Evolutionary conservation across 495 filamentous ascomycete genomes (phyloP).

Genomic region (Penicillium soppii): DNA sequence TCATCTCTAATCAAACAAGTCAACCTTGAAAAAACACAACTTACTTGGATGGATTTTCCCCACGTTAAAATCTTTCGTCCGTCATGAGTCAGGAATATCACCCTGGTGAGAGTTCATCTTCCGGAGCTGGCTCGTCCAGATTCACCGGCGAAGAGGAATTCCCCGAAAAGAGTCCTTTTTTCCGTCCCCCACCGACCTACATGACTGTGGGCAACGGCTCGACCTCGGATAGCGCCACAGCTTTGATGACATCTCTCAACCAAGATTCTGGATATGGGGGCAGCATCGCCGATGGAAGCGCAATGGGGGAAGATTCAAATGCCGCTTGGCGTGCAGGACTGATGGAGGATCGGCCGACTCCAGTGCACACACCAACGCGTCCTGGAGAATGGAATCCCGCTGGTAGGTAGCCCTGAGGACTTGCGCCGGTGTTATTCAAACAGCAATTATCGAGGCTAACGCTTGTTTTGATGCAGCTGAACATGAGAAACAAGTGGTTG

Average conservation of each 20-base stretch:
- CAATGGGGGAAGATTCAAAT: constrained; percentile 44
- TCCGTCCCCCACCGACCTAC: constrained; percentile 58
- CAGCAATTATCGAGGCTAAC: neutral
- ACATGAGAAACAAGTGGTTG: constrained; percentile 58
- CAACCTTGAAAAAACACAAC: constrained; percentile 4
- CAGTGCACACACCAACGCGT: constrained; percentile 53
- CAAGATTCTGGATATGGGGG: constrained; percentile 91
- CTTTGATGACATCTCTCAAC: constrained; percentile 69
- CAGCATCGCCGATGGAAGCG: constrained; percentile 58
- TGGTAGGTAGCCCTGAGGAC: constrained; percentile 20
- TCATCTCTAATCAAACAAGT: constrained; percentile 20
- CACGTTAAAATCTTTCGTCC: constrained; percentile 8
- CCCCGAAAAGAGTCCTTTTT: constrained; percentile 29
- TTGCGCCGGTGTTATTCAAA: neutral
- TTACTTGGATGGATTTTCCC: constrained; percentile 17
- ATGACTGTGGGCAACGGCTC: constrained; percentile 86
- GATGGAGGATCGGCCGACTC: constrained; percentile 66
- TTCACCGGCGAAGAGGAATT: constrained; percentile 28
- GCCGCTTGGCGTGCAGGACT: constrained; percentile 57
- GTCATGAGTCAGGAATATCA: constrained; percentile 77
- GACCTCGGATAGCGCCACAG: constrained; percentile 69
- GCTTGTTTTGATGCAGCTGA: constrained; percentile 39
- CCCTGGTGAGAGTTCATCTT: constrained; percentile 42
- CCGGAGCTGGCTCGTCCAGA: constrained; percentile 39
- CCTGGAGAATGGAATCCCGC: constrained; percentile 49